phyloP scores from a whole-genome alignment of 305 asterid genomes.

The Ajuga reptans region DNA sequence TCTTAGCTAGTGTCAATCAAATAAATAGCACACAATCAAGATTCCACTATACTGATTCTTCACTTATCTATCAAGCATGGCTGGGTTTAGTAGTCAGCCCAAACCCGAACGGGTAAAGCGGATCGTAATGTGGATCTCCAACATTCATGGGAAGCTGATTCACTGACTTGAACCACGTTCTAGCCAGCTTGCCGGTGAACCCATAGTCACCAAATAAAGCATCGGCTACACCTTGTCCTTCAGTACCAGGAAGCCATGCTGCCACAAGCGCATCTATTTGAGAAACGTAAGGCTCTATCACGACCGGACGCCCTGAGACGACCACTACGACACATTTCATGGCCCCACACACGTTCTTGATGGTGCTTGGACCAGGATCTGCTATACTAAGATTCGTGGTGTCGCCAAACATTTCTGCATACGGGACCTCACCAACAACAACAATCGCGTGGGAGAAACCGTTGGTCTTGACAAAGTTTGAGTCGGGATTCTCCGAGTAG shows the following conservation, averaged over 20 bases:
- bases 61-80: background rate
- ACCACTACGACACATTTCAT: constrained; percentile 50
- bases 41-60: background rate
- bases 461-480: constrained; percentile 27
- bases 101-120: constrained; percentile 55
- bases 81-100: constrained; percentile 41
- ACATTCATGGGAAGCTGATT: constrained; percentile 70
- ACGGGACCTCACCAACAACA: constrained; percentile 50
- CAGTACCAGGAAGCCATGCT: constrained; percentile 83
- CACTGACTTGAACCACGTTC: constrained; percentile 61
- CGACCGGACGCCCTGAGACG: constrained; percentile 62
- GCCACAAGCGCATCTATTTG: constrained; percentile 55
- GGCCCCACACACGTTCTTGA: constrained; percentile 41
- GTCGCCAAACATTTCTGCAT: constrained; percentile 46
- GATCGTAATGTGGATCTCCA: constrained; percentile 63
- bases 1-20: background rate
- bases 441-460: constrained; percentile 44
- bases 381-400: constrained; percentile 35
- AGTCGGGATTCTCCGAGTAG: constrained; percentile 33
- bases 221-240: constrained; percentile 63
- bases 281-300: constrained; percentile 39
- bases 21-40: constrained; percentile 3
- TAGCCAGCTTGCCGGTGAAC: constrained; percentile 55
- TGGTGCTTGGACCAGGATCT: constrained; percentile 47
- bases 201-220: constrained; percentile 53